Base-by-base conservation (phyloP, 2,329 filamentous ascomycete genomes). In the Cladosporium sp. region DNA sequence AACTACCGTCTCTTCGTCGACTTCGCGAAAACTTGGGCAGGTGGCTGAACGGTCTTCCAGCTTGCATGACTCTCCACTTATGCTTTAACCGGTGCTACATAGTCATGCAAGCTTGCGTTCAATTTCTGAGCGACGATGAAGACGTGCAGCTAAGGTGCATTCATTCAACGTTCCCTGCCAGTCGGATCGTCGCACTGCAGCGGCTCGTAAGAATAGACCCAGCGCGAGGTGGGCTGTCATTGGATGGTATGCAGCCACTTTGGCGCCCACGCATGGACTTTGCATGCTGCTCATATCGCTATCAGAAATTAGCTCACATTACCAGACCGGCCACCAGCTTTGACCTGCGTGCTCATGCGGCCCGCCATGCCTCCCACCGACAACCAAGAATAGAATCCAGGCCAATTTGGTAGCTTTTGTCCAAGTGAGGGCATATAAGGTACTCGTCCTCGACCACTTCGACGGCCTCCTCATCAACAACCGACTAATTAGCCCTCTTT, bases 321-420 rank as follows among this genome's bases (percentile, higher is more conserved):
- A 34, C 47, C 24, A 44, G 45, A 19, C 48, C 45, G 47, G 55
- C 55, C 55, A 51, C 55, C 45, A 25, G 34, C 37, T 45, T 25
- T 57, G 39, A 25, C 50, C 48, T 37, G 48, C 36, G 25, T 42
- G 45, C 45, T 42, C 45, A 42, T 51, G 45, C 55, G 45, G 48
- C n/a, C 55, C 32, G 28, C 15, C 32, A 44, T 51, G 48, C 28
- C 47, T 35, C 28, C 47, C 42, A 25, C 28, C 55, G 25, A 36
- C 22, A 36, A 74, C 77, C 74, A 78, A 76, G 73, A 77, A 78
- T 79, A 79, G 77, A 77, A 73, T 64, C 64, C 52, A 59, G 61
- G 56, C 57, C 62, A 70, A 66, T 73, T 73, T 67, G 64, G 58
- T 58, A 62, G 60, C 68, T 70, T 75, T 78, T 71, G 70, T 66